Percentiles rank a stretch among this genome's conserved stretches.
Evolutionary conservation across 371 early-diverging fungal species (phyloP).

Genomic region (Circinella umbellata): DNA sequence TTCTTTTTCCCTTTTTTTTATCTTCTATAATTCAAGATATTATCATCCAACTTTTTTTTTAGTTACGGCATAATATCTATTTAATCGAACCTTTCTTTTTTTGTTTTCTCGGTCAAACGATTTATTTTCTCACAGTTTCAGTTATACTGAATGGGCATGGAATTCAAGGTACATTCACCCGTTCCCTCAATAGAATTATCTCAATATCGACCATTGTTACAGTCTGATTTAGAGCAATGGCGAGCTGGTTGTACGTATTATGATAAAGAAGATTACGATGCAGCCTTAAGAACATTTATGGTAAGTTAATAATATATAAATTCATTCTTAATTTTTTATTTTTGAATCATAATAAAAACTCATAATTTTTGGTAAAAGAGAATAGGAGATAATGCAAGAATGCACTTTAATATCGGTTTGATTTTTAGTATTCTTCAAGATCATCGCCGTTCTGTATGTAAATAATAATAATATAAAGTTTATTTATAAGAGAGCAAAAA

Average conservation of each 20-base stretch:
- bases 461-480: conserved; percentile 8
- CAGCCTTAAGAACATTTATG: conserved; percentile 41
- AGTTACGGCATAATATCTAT: not conserved
- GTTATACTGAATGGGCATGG: conserved; percentile 11
- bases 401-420: conserved; percentile 94
- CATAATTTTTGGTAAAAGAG: conserved; percentile 46
- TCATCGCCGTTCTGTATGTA: conserved; percentile 82
- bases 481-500: not conserved
- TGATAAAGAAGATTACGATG: conserved; percentile 43
- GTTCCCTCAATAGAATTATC: not conserved
- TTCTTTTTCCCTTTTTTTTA: too few species aligned
- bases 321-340: not conserved
- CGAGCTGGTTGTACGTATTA: conserved; percentile 45
- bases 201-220: conserved; percentile 1
- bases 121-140: not conserved
- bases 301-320: conserved; percentile 23
- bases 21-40: too few species aligned
- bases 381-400: conserved; percentile 90
- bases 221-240: conserved; percentile 58
- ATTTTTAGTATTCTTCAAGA: conserved; percentile 75
- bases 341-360: not conserved
- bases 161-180: conserved; percentile 20
- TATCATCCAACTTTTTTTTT: not conserved
- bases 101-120: not conserved
- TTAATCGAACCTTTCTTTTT: too few species aligned